These are phyloP conservation scores for Cladosporium sp. DNA, from an alignment of 2,329 filamentous ascomycete species.

Conservation along the genomic window DNA sequence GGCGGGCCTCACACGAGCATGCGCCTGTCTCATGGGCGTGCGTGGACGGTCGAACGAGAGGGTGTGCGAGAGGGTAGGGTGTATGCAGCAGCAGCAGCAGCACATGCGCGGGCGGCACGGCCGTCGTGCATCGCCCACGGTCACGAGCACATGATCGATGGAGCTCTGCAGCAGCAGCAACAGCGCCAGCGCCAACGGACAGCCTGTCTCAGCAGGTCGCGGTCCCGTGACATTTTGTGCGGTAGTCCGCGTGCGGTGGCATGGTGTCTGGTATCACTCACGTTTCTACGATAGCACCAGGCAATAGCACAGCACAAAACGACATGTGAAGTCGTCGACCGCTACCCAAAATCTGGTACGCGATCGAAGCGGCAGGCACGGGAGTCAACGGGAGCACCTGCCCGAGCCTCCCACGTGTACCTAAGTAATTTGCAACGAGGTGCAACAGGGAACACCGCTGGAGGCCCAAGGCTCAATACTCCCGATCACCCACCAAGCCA, in stretches of 20 bases:
- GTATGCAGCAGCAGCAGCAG: conserved; percentile 1
- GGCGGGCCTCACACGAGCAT: conserved; percentile 14
- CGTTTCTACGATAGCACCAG: neutral
- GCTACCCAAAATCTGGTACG: conserved; percentile 8
- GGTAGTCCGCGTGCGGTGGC: neutral
- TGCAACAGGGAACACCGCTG: neutral
- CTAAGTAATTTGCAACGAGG: neutral
- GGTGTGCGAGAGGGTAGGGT: neutral
- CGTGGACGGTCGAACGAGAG: neutral
- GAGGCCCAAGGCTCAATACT: too few species aligned
- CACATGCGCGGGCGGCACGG: neutral
- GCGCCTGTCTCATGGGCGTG: neutral
- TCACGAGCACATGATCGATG: conserved; percentile 6
- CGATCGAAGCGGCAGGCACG: neutral
- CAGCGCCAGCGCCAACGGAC: neutral
- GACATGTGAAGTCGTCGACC: conserved; percentile 10
- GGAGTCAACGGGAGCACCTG: neutral
- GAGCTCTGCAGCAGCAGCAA: neutral
- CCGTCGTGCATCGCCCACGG: neutral
- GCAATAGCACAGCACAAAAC: neutral
- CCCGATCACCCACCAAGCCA: neutral
- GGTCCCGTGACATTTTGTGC: neutral
- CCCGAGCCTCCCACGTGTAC: conserved; percentile 3
- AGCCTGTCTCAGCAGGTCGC: neutral
- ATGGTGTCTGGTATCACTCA: neutral